These are phyloP conservation scores for Penicillium simplicissimum DNA, from an alignment of 495 filamentous ascomycete species.

Conservation along the genomic window DNA sequence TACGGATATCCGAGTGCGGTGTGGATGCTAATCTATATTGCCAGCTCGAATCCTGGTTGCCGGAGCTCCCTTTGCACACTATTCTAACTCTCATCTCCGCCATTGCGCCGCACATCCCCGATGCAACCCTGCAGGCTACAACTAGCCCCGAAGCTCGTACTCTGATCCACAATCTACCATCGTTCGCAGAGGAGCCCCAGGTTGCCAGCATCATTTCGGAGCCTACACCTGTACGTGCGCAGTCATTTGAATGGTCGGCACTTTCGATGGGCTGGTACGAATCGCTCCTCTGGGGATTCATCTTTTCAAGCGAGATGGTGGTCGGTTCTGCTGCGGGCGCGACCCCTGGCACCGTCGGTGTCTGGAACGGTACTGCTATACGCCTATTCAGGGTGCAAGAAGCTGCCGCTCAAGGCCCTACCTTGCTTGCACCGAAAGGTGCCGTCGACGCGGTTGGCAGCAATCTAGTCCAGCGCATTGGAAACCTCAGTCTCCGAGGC, in stretches of 20 bases:
- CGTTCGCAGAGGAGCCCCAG: constrained; percentile 65
- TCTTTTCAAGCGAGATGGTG: constrained; percentile 88
- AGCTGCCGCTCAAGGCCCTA: constrained; percentile 74
- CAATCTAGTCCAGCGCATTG: constrained; percentile 85
- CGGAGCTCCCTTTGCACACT: constrained; percentile 87
- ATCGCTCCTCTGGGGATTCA: constrained; percentile 90
- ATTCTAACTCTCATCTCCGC: constrained; percentile 75
- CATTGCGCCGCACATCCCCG: constrained; percentile 50
- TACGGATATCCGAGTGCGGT: background rate
- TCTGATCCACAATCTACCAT: constrained; percentile 51
- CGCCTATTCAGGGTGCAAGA: constrained; percentile 90
- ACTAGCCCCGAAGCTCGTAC: constrained; percentile 41
- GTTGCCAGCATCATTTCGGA: constrained; percentile 64
- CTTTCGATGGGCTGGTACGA: constrained; percentile 96
- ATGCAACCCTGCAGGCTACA: constrained; percentile 35
- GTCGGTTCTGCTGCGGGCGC: constrained; percentile 58
- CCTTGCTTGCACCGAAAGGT: constrained; percentile 78
- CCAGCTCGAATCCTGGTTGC: constrained; percentile 93
- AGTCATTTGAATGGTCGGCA: constrained; percentile 94
- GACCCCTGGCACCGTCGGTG: constrained; percentile 75
- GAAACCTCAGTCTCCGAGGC: constrained; percentile 64
- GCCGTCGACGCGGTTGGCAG: constrained; percentile 95
- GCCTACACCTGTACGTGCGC: constrained; percentile 71
- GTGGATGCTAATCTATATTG: constrained; percentile 12
- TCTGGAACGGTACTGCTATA: constrained; percentile 91